Base-by-base conservation (phyloP, 768 basidiomycete species). In the Russula foetens region DNA sequence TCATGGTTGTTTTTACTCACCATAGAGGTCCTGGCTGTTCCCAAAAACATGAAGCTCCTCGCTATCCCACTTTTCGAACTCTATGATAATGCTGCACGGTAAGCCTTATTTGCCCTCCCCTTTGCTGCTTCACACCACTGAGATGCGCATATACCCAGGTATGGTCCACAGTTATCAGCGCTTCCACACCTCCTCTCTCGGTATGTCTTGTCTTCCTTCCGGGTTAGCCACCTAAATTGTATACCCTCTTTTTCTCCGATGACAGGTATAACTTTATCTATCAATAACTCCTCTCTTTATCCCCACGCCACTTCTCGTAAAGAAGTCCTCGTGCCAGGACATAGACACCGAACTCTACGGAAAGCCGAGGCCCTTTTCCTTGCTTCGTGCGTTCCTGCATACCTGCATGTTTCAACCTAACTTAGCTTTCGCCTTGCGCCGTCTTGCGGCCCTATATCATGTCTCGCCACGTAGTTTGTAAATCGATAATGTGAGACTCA, bases 1-100 rank as follows among this genome's bases (percentile, higher is more conserved):
- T 43, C 14, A 53, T 23, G 41, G n/a, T n/a, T 41, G 21, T 12
- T 7, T 53, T 29, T 45, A 12, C 45, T 21, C 9, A 24, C 15
- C 15, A 7, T 39, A 98, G 96, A 97, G 72, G 90, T 96, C 17
- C 84, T 99, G 9, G 92, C 94, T 0, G 95, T 99, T 4, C 97
- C 97, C 0, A 92, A 91, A 75, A 99, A 99, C 73, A 98, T 98
- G 96, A 98, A 98, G 71, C 83, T 99, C 8, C 84, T 96, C 44
- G 96, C 95, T 19, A 92, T 98, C 48, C 97, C 97, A 0, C 78
- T 99, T 39, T 98, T 96, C 69, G 97, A 99, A 74, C 77, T 98
- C 15, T 99, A 98, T 70, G 97, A 98, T 72, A 99, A 99, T 62
- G 90, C 93, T 9, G 94, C 96, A 0, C 79, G 95, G 79, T 88